Conservation (phyloP, 2,329 filamentous ascomycete genomes). For the Hypoxylon sp. region DNA sequence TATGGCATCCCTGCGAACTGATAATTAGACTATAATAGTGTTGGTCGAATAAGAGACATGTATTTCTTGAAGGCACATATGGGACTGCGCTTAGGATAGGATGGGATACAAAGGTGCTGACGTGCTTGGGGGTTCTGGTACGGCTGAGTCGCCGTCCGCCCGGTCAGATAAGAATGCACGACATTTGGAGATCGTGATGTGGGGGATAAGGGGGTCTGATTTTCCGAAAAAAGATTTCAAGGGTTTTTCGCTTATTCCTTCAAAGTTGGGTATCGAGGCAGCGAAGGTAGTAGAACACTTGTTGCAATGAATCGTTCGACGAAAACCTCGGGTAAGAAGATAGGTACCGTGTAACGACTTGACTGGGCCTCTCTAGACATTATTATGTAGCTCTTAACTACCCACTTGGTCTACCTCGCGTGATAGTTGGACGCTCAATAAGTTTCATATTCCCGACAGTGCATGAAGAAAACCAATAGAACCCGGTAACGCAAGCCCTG, state of each 20-base stretch:
- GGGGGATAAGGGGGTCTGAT: constrained; percentile 16
- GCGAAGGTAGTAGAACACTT: not conserved
- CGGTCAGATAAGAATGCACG: constrained; percentile 23
- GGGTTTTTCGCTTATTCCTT: constrained; percentile 5
- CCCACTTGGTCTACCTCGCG: not conserved
- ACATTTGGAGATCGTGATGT: constrained; percentile 27
- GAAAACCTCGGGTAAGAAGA: not conserved
- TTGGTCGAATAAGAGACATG: constrained; percentile 17
- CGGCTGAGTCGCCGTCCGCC: not conserved
- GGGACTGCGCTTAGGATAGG: constrained; percentile 19
- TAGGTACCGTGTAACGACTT: not conserved
- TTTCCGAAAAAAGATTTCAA: constrained; percentile 15
- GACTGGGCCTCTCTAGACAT: not conserved
- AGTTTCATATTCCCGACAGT: not conserved
- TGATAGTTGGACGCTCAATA: not conserved
- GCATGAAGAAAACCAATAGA: not conserved
- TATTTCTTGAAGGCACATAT: not conserved
- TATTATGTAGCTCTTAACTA: not conserved
- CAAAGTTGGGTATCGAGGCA: not conserved
- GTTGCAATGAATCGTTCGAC: not conserved
- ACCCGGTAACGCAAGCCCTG: not conserved
- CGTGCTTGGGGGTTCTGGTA: constrained; percentile 1
- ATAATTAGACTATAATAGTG: constrained; percentile 2
- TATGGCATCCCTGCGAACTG: constrained; percentile 14
- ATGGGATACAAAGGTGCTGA: not conserved